phyloP scores from a whole-genome alignment of 495 filamentous ascomycete species.

The Neurospora tetraspora region DNA sequence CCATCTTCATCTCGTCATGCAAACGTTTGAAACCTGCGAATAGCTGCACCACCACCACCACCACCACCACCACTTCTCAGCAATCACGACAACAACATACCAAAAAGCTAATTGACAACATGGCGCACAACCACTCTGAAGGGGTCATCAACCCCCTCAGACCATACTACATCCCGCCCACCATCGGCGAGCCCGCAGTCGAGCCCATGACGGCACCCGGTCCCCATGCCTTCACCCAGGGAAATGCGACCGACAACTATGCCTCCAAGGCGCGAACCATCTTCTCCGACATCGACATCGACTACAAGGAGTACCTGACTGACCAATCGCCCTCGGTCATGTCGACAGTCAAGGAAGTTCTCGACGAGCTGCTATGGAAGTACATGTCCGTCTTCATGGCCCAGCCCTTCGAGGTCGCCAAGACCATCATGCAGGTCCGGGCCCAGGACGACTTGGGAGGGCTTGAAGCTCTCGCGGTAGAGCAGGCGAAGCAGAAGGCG shows the following conservation, averaged over 20 bases:
- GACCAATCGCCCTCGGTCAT: slow-evolving; percentile 65
- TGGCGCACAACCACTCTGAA: slow-evolving; percentile 34
- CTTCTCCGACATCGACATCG: slow-evolving; percentile 75
- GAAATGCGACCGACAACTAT: slow-evolving; percentile 43
- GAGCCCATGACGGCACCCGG: slow-evolving; percentile 27
- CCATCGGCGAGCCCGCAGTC: slow-evolving; percentile 48
- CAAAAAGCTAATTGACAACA: slow-evolving; percentile 11
- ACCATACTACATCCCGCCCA: slow-evolving; percentile 88
- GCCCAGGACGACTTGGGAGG: slow-evolving; percentile 37
- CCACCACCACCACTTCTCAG: neutral
- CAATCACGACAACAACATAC: slow-evolving; percentile 3
- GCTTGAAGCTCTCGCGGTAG: slow-evolving; percentile 11
- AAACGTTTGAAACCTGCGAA: neutral
- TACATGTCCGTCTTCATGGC: slow-evolving; percentile 74
- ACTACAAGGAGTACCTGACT: slow-evolving; percentile 77
- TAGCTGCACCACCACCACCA: slow-evolving; percentile 1
- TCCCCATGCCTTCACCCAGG: slow-evolving; percentile 34
- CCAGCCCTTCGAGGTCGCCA: slow-evolving; percentile 96
- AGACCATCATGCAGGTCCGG: slow-evolving; percentile 80
- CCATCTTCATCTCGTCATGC: slow-evolving; percentile 6
- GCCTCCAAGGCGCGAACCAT: slow-evolving; percentile 74
- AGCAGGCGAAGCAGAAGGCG: slow-evolving; percentile 19
- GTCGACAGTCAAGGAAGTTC: slow-evolving; percentile 56
- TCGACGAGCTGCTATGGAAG: slow-evolving; percentile 77
- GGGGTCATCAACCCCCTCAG: slow-evolving; percentile 74